A percentile compares a stretch with the other conserved stretches of the same genome.
phyloP scores from a whole-genome alignment of 2,329 filamentous ascomycete genomes.

The Fusarium sp. region DNA sequence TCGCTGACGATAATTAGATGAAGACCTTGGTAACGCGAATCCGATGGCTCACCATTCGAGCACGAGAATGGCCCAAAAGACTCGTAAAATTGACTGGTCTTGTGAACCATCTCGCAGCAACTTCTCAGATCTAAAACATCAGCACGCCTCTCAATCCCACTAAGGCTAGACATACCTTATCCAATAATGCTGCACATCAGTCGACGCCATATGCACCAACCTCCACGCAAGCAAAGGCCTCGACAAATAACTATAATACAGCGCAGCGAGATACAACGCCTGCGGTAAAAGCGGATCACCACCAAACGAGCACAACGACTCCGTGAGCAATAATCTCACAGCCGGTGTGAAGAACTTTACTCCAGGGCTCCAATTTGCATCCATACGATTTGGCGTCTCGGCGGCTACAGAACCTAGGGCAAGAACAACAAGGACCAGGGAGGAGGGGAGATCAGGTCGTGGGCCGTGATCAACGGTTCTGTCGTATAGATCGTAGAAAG shows the following conservation, averaged over 20 bases:
- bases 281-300: slow-evolving; percentile 29
- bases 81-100: slow-evolving; percentile 29
- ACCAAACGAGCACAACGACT: slow-evolving; percentile 29
- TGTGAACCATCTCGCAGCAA: slow-evolving; percentile 21
- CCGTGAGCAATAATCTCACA: slow-evolving; percentile 11
- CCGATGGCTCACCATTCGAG: slow-evolving; percentile 7
- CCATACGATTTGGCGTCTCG: slow-evolving; percentile 17
- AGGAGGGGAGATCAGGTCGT: slow-evolving; percentile 13
- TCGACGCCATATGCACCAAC: slow-evolving; percentile 34
- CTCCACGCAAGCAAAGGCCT: slow-evolving; percentile 32
- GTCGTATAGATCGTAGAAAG: slow-evolving; percentile 17
- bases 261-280: slow-evolving; percentile 25
- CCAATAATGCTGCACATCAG: slow-evolving; percentile 35
- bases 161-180: background rate
- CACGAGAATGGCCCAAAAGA: slow-evolving; percentile 34
- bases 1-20: background rate
- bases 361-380: slow-evolving; percentile 19
- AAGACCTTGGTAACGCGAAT: fast-evolving
- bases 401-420: slow-evolving; percentile 21
- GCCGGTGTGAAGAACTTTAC: slow-evolving; percentile 26
- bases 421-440: slow-evolving; percentile 17
- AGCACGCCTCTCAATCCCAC: fast-evolving
- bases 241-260: slow-evolving; percentile 36
- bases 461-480: background rate
- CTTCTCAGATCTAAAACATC: slow-evolving; percentile 12